Evolutionary conservation across 2,329 filamentous ascomycete species (phyloP).

Genomic region (Epichloe sylvatica): DNA sequence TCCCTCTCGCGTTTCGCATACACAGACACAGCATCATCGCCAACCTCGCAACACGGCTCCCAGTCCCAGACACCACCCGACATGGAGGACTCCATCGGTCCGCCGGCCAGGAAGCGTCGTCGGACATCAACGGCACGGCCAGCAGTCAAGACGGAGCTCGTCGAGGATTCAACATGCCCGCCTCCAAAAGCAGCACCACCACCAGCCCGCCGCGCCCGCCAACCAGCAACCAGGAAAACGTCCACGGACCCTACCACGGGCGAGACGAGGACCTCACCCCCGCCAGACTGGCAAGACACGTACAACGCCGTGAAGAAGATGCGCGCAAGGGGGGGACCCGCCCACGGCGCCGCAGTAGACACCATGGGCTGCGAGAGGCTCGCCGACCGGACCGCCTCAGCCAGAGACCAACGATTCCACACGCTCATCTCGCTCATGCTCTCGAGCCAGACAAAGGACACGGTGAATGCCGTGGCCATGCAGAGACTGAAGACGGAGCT

Average conservation of each 20-base stretch:
- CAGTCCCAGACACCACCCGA: conserved; percentile 19
- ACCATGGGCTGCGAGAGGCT: too few relatives aligned
- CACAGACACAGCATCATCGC: conserved; percentile 15
- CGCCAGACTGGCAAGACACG: conserved; percentile 75
- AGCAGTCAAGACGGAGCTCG: conserved; percentile 24
- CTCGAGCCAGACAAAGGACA: conserved; percentile 86
- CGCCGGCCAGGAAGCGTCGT: conserved; percentile 18
- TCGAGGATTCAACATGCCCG: conserved; percentile 16
- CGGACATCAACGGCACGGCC: conserved; percentile 11
- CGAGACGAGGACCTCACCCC: conserved; percentile 30
- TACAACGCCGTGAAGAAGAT: conserved; percentile 38
- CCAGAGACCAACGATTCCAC: conserved; percentile 59
- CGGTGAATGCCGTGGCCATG: conserved; percentile 76
- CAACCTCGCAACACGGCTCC: conserved; percentile 9
- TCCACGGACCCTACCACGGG: conserved; percentile 23
- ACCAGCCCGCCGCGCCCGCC: conserved; percentile 22
- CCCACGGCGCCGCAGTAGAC: too few relatives aligned
- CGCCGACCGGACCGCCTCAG: too few relatives aligned
- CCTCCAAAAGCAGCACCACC: conserved; percentile 14
- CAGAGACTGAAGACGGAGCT: conserved; percentile 62
- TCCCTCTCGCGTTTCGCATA: conserved; percentile 35
- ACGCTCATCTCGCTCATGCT: conserved; percentile 83
- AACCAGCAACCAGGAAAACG: conserved; percentile 31
- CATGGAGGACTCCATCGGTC: conserved; percentile 42
- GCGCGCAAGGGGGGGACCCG: too few relatives aligned